A percentile compares a stretch with the other conserved stretches of the same genome.
Evolutionary conservation across 345 rosid genomes (phyloP).

Genomic region (Carallia brachiata): DNA sequence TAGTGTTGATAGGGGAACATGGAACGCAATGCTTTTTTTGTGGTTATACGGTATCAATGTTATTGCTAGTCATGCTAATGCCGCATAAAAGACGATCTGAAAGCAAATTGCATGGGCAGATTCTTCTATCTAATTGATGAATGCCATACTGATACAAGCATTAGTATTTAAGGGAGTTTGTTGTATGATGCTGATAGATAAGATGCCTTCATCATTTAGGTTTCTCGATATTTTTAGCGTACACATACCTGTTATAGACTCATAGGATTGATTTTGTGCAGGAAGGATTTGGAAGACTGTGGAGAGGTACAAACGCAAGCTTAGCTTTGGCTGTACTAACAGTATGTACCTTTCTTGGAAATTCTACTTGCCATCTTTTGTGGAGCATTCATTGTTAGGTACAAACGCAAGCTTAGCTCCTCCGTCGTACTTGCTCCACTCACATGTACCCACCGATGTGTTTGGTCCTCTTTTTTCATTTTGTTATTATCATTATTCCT

Average conservation of each 20-base stretch:
- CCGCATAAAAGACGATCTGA: background rate
- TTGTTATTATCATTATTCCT: too few species aligned
- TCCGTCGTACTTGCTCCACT: too few species aligned
- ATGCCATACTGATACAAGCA: background rate
- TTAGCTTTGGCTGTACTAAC: constrained; percentile 90
- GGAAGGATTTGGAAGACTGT: constrained; percentile 82
- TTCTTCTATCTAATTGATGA: background rate
- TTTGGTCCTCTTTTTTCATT: too few species aligned
- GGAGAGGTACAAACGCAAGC: constrained; percentile 98
- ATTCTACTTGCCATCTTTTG: background rate
- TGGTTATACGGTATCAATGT: too few species aligned
- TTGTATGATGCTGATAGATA: background rate
- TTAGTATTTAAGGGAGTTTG: too few species aligned
- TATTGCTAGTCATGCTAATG: background rate
- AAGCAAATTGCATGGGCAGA: background rate
- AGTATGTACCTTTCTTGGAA: constrained; percentile 37
- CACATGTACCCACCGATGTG: too few species aligned
- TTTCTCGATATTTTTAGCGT: background rate
- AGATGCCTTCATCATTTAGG: background rate
- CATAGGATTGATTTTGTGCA: constrained; percentile 36
- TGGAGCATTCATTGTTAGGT: background rate
- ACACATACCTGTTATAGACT: background rate
- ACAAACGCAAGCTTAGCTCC: too few species aligned
- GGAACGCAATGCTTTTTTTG: too few species aligned
- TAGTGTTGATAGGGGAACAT: too few species aligned